Evolutionary conservation across 2,329 filamentous ascomycete genomes (phyloP), one percentile per base, ranked within the genome.

Genomic region (Leptosphaerulina australis): DNA sequence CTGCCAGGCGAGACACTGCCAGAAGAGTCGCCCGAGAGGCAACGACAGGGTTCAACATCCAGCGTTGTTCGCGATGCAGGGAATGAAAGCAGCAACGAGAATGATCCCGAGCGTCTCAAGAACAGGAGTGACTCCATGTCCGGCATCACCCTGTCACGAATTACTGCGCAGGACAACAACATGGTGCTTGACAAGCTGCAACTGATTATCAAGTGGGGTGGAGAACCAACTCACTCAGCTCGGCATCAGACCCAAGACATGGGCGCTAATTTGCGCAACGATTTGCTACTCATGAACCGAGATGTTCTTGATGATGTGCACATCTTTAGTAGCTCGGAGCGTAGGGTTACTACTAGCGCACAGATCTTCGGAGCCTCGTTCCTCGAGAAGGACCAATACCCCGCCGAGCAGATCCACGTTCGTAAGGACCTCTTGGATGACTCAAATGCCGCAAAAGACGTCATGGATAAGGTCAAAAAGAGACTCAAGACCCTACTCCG

Each of bases 381-480:
- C 71, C 78, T 97, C 33, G 88, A 91, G 40, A 85, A 90, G 67
- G 91, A 95, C 70, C 89, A 97, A 45, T 79, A 97, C 12, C 84
- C 88, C 0, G 84, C 90, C 18, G 90, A 96, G 63, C 91, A 90
- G 58, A 96, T 99, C 56, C 88, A 86, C 25, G 87, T 97, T 48
- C 87, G 94, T 44, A 99, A 99, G 70, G 92, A 97, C 73, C 81
- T 99, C 5, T 78, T 99, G 3, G 94, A 99, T 70, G 94, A 99
- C 70, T 97, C 92, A 0, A 99, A 99, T 72, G 94, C 94, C 3
- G 94, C 94, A 50, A 99, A 99, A 72, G 94, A 99, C 70, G 91
- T 96, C 67, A 99, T 97, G 89, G 95, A 99, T 76, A 97, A 96
- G 75, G 94, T 99, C 47, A 99, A 99, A 81, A 99, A 99, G 83